Base-by-base conservation (phyloP, 2,329 filamentous ascomycete species). In the Emydomyces testavorans region DNA sequence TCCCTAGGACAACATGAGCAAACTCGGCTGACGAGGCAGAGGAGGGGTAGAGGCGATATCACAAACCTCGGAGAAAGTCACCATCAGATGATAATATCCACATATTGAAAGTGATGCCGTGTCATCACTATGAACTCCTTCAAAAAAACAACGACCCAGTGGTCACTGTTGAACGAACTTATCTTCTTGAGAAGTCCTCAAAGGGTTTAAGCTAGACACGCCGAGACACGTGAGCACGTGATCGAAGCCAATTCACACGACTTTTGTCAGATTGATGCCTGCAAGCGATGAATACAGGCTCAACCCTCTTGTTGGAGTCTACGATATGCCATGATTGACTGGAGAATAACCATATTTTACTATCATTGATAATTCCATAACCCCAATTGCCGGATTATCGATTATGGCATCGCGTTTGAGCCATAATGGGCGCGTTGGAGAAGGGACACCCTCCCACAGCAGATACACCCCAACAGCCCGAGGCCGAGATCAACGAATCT, bases 1-100 rank as follows among this genome's bases (percentile, higher is more conserved):
- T 85, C 52, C 77, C 80, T 84, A 55, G 13, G 10, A 8, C 18
- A 47, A 2, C 20, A 10, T n/a, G 6, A 10, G 16, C 10, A 10
- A 15, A 15, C 13, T 36, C 21, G 26, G 18, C 6, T 13, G 11
- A 48, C 7, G 8, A 32, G 29, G 2, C 6, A 10, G 15, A 11
- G 5, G 1, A 15, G 16, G 7, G 3, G 11, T 11, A 8, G 21
- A 21, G 20, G 45, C 73, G 68, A 50, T 36, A 23, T 24, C 11
- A 16, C 51, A 39, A 53, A 71, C 69, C 68, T 50, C 62, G 60
- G 20, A 75, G 58, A 50, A 71, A 67, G 48, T 72, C 66, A 21
- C 68, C 69, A 48, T 72, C 70, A 39, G 71, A 72, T 49, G 73
- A 77, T 40, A 83, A 65, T 50, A 82, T 71, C 80, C 80, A 83